These are phyloP conservation scores for Pichia heedii DNA, from an alignment of 805 yeast genomes.

Conservation along the genomic window DNA sequence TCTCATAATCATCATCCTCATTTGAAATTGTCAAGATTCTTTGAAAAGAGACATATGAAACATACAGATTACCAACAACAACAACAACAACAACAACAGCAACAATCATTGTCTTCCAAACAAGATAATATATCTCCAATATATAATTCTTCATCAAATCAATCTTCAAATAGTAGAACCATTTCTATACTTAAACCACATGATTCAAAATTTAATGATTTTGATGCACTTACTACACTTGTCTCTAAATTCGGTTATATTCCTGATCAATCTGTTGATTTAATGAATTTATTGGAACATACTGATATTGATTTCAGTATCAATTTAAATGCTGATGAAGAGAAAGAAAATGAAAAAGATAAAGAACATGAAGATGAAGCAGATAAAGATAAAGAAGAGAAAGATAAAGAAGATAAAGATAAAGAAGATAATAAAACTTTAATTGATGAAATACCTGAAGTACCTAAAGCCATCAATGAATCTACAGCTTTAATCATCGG, in stretches of 20 bases:
- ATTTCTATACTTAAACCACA: not conserved
- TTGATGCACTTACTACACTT: slow-evolving; percentile 6
- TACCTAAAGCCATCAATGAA: slow-evolving; percentile 5
- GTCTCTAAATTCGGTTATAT: slow-evolving; percentile 13
- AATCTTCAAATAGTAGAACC: too few species aligned
- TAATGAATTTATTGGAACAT: slow-evolving; percentile 3
- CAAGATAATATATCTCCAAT: too few species aligned
- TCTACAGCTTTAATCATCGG: slow-evolving; percentile 34
- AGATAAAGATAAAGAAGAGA: not conserved
- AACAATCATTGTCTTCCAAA: not conserved
- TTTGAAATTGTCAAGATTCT: slow-evolving; percentile 10
- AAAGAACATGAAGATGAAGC: not conserved
- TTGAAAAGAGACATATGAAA: slow-evolving; percentile 10
- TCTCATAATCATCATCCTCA: slow-evolving; percentile 6
- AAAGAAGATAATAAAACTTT: not conserved
- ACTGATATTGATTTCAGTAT: not conserved
- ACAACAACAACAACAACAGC: not conserved
- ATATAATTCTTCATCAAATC: not conserved
- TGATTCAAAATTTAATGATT: slow-evolving; percentile 10
- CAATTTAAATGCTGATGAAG: not conserved
- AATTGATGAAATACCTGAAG: not conserved
- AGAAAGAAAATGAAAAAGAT: not conserved
- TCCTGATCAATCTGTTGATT: slow-evolving; percentile 8
- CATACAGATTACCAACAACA: slow-evolving; percentile 1
- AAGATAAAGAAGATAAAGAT: not conserved